Evolutionary conservation across 164 flowering plant genomes (phyloP), one percentile per base, ranked within the genome.

Genomic region (Magnolia kwangsiensis): DNA sequence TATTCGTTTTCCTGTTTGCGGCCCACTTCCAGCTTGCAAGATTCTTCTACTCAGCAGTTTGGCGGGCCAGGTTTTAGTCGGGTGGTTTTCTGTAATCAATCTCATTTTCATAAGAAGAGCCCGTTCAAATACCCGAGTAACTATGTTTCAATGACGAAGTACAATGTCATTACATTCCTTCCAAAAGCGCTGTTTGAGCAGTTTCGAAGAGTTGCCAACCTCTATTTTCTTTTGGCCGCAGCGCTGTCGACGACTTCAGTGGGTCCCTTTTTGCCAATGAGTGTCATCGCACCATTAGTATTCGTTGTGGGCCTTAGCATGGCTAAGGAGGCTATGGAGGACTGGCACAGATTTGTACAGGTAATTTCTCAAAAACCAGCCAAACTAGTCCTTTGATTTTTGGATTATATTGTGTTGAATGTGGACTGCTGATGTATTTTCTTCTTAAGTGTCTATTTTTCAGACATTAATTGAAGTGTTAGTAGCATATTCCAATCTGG

Each of bases 141-240:
- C 68, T 86, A 72, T 51, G 69, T 89, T 19, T 81, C 89, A 51
- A 88, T 88, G 3, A 89, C 91, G 3, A 91, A 87, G 79, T 91
- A 91, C 81, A 89, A 83, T 74, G 51, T 85, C 29, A 69, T 73
- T 0, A 88, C 87, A 49, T 91, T 88, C 71, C 81, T 91, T 59
- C 95, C 95, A 2, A 91, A 78, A 71, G 86, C 95, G 1, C 76
- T 89, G 20, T 88, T 87, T 72, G 92, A 90, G 80, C 94, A 89
- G 80, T 90, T 90, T 16, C 79, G 92, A 2, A 82, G 94, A 73
- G 94, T 90, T 71, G 94, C 94, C 59, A 90, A 90, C 79, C 73
- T 90, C 27, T 90, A 89, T 68, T 90, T 90, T 77, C 88, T 90
- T 11, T 51, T 89, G 78, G 86, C 86, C 50, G 94, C 90, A 4